Conservation (phyloP, 805 yeast species). For the Suhomyces emberorum region DNA sequence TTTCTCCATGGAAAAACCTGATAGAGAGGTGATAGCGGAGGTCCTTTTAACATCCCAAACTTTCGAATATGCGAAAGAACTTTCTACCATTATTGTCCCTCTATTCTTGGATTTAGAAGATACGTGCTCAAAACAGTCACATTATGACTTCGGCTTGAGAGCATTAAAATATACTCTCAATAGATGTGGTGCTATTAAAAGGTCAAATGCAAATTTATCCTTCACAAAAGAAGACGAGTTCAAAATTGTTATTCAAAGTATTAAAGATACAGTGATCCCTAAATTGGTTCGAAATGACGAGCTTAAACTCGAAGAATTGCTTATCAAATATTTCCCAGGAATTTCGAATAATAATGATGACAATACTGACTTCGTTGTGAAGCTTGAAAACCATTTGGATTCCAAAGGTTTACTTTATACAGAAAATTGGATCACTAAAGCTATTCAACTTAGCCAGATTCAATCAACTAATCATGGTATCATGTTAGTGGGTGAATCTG, state of each 20-base stretch:
- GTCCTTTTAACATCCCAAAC: slow-evolving; percentile 75
- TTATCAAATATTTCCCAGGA: slow-evolving; percentile 24
- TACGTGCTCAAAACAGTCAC: slow-evolving; percentile 52
- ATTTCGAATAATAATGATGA: slow-evolving; percentile 16
- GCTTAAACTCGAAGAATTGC: slow-evolving; percentile 26
- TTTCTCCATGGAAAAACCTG: slow-evolving; percentile 73
- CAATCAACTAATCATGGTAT: slow-evolving; percentile 69
- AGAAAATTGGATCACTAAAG: slow-evolving; percentile 50
- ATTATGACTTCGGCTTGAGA: slow-evolving; percentile 89
- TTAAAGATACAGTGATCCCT: slow-evolving; percentile 65
- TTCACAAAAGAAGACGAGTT: slow-evolving; percentile 16
- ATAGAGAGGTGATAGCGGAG: slow-evolving; percentile 62
- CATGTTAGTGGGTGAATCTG: slow-evolving; percentile 75
- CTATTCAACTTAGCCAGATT: slow-evolving; percentile 58
- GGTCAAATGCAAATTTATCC: slow-evolving; percentile 11
- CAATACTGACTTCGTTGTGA: slow-evolving; percentile 20
- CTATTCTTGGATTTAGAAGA: slow-evolving; percentile 48
- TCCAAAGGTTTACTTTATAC: slow-evolving; percentile 30
- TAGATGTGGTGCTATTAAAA: slow-evolving; percentile 51
- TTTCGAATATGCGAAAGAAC: slow-evolving; percentile 43
- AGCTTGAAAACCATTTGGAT: slow-evolving; percentile 24
- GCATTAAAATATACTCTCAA: slow-evolving; percentile 67
- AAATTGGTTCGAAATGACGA: slow-evolving; percentile 58
- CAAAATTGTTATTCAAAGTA: slow-evolving; percentile 45
- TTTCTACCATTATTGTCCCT: slow-evolving; percentile 51